A percentile compares a stretch with the other conserved stretches of the same genome.
phyloP scores from a whole-genome alignment of 148 eudicot species.

The Camellia japonica region DNA sequence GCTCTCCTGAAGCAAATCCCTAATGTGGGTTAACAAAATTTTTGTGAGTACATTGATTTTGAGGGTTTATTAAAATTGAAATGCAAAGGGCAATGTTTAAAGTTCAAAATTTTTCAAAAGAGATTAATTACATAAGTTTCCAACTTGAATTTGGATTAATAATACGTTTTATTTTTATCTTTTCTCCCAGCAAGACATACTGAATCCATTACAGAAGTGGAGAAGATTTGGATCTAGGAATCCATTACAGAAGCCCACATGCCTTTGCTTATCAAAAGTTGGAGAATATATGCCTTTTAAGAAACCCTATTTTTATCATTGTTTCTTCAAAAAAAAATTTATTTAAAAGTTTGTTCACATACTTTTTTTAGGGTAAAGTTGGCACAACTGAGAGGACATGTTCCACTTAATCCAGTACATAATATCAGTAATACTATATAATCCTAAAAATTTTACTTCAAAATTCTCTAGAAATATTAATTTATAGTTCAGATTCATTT shows the following conservation, averaged over 20 bases:
- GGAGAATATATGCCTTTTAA: constrained; percentile 29
- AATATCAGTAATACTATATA: too few species aligned
- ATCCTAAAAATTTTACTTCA: too few species aligned
- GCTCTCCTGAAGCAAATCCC: too few species aligned
- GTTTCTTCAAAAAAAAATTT: background rate
- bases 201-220: constrained; percentile 7
- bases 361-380: background rate
- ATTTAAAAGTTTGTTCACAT: background rate
- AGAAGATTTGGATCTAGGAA: constrained; percentile 49
- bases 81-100: background rate
- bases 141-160: too few species aligned
- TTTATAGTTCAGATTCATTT: too few species aligned
- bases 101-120: background rate
- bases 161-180: too few species aligned
- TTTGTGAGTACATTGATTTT: background rate
- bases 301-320: constrained; percentile 2
- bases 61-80: background rate
- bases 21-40: too few species aligned
- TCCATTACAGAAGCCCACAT: constrained; percentile 46
- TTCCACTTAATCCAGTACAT: background rate
- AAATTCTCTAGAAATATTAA: too few species aligned
- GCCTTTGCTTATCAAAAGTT: constrained; percentile 48
- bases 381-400: background rate
- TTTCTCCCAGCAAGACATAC: too few species aligned
- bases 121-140: background rate